These are phyloP conservation scores for Amylostereum areolatum DNA, from an alignment of 1,284 basidiomycete genomes.

Conservation along the genomic window DNA sequence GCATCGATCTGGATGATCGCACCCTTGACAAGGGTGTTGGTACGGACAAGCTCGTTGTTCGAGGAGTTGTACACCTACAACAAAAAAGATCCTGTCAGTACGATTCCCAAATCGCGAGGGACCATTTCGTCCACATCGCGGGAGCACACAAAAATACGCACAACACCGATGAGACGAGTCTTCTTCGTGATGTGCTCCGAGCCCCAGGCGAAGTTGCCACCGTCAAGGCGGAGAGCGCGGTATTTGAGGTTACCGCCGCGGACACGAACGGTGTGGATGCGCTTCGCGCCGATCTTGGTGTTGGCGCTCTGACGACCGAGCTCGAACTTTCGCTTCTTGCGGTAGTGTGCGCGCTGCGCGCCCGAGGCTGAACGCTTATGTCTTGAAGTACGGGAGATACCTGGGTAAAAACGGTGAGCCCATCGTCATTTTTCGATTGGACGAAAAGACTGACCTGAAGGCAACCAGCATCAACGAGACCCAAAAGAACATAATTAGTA, in stretches of 20 bases:
- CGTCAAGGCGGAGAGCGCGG: conserved; percentile 90
- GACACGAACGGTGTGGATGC: conserved; percentile 87
- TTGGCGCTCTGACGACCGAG: conserved; percentile 93
- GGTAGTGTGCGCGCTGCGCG: conserved; percentile 91
- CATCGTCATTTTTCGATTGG: too few species aligned
- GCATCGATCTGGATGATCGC: conserved; percentile 95
- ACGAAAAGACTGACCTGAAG: too few species aligned
- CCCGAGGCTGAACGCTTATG: conserved; percentile 93
- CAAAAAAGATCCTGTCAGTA: neutral
- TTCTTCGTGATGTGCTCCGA: conserved; percentile 90
- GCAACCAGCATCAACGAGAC: too few species aligned
- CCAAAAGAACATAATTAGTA: too few species aligned
- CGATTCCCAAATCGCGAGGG: conserved; percentile 1
- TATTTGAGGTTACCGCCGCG: conserved; percentile 93
- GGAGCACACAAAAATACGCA: conserved; percentile 41
- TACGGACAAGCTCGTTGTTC: conserved; percentile 98
- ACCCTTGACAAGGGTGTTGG: conserved; percentile 94
- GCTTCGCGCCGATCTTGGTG: conserved; percentile 93
- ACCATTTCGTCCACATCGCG: too few species aligned
- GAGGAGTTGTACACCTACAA: conserved; percentile 91
- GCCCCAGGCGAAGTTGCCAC: conserved; percentile 96
- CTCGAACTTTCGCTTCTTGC: conserved; percentile 99
- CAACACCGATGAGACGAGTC: conserved; percentile 91
- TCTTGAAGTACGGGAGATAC: conserved; percentile 91
- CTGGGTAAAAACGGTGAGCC: too few species aligned